Conservation (phyloP, 1,284 basidiomycete species). For the Porphyrellus sp. region DNA sequence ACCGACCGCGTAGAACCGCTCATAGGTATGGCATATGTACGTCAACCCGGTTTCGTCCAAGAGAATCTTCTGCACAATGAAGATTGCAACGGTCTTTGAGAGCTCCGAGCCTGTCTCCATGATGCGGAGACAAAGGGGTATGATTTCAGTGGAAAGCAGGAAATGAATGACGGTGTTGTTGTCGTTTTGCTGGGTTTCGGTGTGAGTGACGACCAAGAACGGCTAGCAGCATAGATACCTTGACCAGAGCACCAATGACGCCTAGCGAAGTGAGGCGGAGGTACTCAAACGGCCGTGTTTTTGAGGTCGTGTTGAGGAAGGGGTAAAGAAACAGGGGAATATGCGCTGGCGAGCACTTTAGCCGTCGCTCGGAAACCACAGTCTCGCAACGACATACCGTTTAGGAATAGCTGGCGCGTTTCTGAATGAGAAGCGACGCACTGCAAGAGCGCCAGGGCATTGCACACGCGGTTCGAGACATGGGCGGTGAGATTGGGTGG, state of each 20-base stretch:
- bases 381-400: constrained; percentile 50
- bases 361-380: background rate
- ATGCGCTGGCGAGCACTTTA: constrained; percentile 63
- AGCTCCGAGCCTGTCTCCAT: constrained; percentile 99
- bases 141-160: constrained; percentile 98
- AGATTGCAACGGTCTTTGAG: constrained; percentile 99
- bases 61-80: constrained; percentile 99
- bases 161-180: constrained; percentile 99
- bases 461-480: constrained; percentile 99
- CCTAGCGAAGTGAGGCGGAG: constrained; percentile 95
- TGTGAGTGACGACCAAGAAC: constrained; percentile 1
- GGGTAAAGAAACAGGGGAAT: constrained; percentile 99
- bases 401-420: constrained; percentile 88
- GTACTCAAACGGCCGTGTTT: constrained; percentile 99
- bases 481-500: constrained; percentile 97
- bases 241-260: constrained; percentile 98
- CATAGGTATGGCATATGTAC: constrained; percentile 99
- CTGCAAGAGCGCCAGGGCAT: constrained; percentile 95
- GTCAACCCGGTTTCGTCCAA: constrained; percentile 97
- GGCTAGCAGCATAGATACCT: constrained; percentile 47
- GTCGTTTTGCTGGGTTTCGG: constrained; percentile 81
- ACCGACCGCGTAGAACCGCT: constrained; percentile 98
- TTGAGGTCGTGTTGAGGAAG: constrained; percentile 98
- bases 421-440: constrained; percentile 97
- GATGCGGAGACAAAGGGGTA: constrained; percentile 97